Conservation (phyloP, 768 basidiomycete species). For the Termitomyces sp. region DNA sequence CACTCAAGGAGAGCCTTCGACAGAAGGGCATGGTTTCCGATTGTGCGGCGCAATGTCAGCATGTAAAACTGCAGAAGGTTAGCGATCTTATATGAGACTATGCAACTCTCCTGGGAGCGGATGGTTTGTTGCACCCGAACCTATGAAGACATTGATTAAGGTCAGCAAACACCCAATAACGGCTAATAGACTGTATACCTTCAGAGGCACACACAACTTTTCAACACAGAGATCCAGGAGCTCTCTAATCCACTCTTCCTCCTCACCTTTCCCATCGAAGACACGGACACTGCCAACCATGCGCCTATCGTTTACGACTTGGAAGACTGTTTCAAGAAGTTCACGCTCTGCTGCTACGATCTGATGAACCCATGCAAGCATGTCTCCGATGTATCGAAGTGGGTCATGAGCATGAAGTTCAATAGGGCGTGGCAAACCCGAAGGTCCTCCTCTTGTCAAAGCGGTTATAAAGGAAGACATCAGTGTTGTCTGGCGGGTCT, state of each 20-base stretch:
- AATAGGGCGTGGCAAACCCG: slow-evolving; percentile 84
- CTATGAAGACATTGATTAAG: slow-evolving; percentile 28
- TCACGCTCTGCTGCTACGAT: slow-evolving; percentile 92
- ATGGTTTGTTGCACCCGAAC: slow-evolving; percentile 91
- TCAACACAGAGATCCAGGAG: slow-evolving; percentile 78
- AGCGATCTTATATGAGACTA: slow-evolving; percentile 87
- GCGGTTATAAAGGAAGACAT: slow-evolving; percentile 82
- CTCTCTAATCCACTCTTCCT: slow-evolving; percentile 75
- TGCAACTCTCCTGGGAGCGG: slow-evolving; percentile 88
- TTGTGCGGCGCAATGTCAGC: slow-evolving; percentile 87
- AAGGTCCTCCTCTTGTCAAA: slow-evolving; percentile 82
- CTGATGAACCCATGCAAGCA: slow-evolving; percentile 98
- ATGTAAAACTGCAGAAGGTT: slow-evolving; percentile 95
- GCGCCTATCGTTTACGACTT: slow-evolving; percentile 51
- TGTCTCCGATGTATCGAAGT: slow-evolving; percentile 93
- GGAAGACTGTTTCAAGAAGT: slow-evolving; percentile 86
- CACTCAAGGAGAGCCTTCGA: slow-evolving; percentile 78
- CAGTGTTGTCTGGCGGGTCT: slow-evolving; percentile 77
- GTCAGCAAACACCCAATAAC: neutral
- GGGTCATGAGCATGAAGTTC: slow-evolving; percentile 98
- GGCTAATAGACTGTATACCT: slow-evolving; percentile 38
- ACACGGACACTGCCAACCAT: slow-evolving; percentile 74
- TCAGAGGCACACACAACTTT: slow-evolving; percentile 84
- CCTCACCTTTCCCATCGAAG: slow-evolving; percentile 46
- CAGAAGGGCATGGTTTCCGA: slow-evolving; percentile 78